A percentile compares a stretch with the other conserved stretches of the same genome.
Evolutionary conservation across 345 rosid species (phyloP).

Genomic region (Noccaea caerulescens): DNA sequence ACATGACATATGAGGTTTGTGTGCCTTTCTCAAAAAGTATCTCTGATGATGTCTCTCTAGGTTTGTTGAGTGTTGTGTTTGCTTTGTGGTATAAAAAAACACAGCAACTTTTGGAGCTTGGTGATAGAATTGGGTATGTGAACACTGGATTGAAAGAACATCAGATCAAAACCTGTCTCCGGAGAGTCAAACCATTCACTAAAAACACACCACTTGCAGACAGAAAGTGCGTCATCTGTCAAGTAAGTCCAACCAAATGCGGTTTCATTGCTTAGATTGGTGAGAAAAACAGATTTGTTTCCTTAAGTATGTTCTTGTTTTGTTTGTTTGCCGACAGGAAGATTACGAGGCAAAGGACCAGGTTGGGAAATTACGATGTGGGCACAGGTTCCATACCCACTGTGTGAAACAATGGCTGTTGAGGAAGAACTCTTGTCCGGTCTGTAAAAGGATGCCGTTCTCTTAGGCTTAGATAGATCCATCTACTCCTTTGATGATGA

Average conservation of each 20-base stretch:
- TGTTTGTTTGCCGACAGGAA: constrained; percentile 55
- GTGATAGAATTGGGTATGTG: constrained; percentile 87
- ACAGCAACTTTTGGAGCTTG: constrained; percentile 89
- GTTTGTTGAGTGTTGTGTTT: not conserved
- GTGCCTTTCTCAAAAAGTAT: not conserved
- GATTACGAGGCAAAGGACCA: constrained; percentile 71
- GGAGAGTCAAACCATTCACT: constrained; percentile 56
- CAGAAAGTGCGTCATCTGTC: constrained; percentile 83
- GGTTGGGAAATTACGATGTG: constrained; percentile 73
- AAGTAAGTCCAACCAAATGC: constrained; percentile 51
- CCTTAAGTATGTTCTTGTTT: not conserved
- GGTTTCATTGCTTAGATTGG: not conserved
- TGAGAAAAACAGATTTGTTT: not conserved
- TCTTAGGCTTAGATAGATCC: constrained; percentile 27
- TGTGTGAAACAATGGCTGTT: constrained; percentile 91
- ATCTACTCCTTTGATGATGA: constrained; percentile 18
- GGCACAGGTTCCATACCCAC: constrained; percentile 71
- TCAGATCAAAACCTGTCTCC: constrained; percentile 68
- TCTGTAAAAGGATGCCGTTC: constrained; percentile 66
- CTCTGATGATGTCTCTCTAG: not conserved
- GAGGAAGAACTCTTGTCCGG: constrained; percentile 85
- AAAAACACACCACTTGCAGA: constrained; percentile 49
- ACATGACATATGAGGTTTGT: constrained; percentile 53
- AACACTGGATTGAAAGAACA: constrained; percentile 79
- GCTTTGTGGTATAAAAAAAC: constrained; percentile 9